Conservation (phyloP, 257 asterid species). For the Nicotiana tabacum region DNA sequence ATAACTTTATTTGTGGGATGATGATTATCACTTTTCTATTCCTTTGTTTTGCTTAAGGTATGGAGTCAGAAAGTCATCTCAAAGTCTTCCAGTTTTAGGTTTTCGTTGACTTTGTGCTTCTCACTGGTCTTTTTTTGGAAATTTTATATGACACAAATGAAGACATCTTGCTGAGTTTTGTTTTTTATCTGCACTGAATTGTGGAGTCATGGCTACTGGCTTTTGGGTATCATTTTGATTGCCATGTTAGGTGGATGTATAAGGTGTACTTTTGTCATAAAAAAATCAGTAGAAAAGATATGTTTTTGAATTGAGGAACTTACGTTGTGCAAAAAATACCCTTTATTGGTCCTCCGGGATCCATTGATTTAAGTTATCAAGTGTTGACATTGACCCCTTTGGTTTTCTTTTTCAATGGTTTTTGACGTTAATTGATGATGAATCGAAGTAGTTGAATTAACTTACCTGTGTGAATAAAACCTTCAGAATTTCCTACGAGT, state of each 20-base stretch:
- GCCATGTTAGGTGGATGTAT: neutral
- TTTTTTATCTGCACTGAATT: neutral
- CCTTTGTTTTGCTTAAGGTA: neutral
- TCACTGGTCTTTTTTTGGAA: neutral
- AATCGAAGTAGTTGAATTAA: neutral
- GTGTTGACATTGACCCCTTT: neutral
- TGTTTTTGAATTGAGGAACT: neutral
- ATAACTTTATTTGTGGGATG: neutral
- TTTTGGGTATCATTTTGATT: neutral
- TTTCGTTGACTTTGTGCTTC: slow-evolving; percentile 10
- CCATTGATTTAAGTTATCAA: neutral
- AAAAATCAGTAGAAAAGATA: neutral
- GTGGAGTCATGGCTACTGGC: neutral
- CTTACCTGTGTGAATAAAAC: neutral
- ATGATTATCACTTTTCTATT: neutral
- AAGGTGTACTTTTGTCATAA: neutral
- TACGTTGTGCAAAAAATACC: neutral
- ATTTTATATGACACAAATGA: neutral
- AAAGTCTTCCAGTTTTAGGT: neutral
- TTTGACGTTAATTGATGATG: neutral
- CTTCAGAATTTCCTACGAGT: neutral
- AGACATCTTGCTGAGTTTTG: neutral
- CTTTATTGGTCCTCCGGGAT: neutral
- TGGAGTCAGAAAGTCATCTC: slow-evolving; percentile 1
- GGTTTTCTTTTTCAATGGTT: neutral